Percentiles rank a stretch among this genome's conserved stretches.
Conservation (phyloP, 257 asterid genomes). For the Primulina tabacum region DNA sequence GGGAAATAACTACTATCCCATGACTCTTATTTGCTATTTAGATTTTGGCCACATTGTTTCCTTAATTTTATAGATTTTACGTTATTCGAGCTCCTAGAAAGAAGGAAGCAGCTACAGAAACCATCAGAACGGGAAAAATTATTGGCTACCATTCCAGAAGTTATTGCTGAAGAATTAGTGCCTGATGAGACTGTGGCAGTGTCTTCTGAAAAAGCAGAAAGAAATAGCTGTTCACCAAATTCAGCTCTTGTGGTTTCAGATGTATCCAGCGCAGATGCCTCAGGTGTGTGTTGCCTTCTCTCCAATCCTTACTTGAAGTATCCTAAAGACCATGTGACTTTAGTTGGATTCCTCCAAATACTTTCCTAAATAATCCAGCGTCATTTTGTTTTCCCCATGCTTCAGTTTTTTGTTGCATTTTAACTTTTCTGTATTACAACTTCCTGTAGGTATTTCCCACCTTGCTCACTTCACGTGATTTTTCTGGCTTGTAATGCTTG, state of each 20-base stretch:
- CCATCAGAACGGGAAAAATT: constrained; percentile 67
- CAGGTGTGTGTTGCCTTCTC: constrained; percentile 50
- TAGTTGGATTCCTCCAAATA: background rate
- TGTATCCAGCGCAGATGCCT: constrained; percentile 44
- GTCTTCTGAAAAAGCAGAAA: constrained; percentile 39
- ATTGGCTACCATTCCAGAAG: constrained; percentile 54
- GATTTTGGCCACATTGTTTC: constrained; percentile 30
- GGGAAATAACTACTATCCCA: constrained; percentile 14
- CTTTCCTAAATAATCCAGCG: background rate
- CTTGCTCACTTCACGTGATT: constrained; percentile 14
- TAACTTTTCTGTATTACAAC: constrained; percentile 4
- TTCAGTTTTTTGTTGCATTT: background rate
- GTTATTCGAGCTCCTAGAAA: constrained; percentile 51
- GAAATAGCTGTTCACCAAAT: constrained; percentile 42
- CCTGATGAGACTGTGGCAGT: constrained; percentile 33
- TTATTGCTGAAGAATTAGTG: constrained; percentile 70
- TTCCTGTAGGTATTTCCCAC: constrained; percentile 15
- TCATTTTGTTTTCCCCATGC: background rate
- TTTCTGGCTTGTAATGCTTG: constrained; percentile 15
- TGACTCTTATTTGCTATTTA: constrained; percentile 11
- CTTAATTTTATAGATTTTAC: constrained; percentile 56
- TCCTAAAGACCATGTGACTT: constrained; percentile 14
- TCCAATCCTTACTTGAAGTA: constrained; percentile 14
- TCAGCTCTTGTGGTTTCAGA: constrained; percentile 43
- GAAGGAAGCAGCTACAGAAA: constrained; percentile 61